Base-by-base conservation (phyloP, 2,329 filamentous ascomycete genomes). In the Aspergillus persii region DNA sequence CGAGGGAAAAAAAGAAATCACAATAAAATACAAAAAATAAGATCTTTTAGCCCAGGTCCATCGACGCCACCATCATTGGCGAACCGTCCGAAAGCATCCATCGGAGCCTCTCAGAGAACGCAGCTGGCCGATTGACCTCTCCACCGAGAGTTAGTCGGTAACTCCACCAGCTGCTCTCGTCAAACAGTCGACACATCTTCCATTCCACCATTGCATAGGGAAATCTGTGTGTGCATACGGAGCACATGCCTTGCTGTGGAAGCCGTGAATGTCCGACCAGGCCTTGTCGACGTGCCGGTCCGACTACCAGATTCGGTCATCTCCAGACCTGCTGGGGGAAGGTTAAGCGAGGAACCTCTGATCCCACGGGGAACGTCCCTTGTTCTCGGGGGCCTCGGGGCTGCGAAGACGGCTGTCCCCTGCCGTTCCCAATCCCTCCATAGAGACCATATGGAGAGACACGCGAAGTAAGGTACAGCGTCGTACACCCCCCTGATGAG, bases 101-200 rank as follows among this genome's bases (percentile, higher is more conserved):
- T 56, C 31, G 31, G 4, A 18, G 18, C 31, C 54, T 56, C 46
- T 56, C 54, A 50, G 33, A 56, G 50, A n/a, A 33, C 54, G 50
- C 46, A 30, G 12, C 47, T 18, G 31, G 30, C 44, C 30, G 54
- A 44, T 31, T 56, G 12, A 41, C 12, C 2, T 54, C 41, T 60
- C 58, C 54, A 57, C 54, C 33, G 31, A 15, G 30, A 11, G 9
- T 33, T 31, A 31, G 46, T 47, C 49, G 30, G 46, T 33, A 41
- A 41, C 36, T 41, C 58, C 54, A 57, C 58, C 33, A 12, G n/a
- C 33, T 50, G 27, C 56, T 51, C 46, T 47, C 29, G 44, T 50
- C 44, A 18, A 23, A 39, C 48, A 41, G 54, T 47, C 8, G 18
- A 23, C 44, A 47, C 44, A 47, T 47, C 18, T 27, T 23, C 9